Evolutionary conservation across 108 stramenopile species (phyloP).

Genomic region (Skeletonema tropicum): DNA sequence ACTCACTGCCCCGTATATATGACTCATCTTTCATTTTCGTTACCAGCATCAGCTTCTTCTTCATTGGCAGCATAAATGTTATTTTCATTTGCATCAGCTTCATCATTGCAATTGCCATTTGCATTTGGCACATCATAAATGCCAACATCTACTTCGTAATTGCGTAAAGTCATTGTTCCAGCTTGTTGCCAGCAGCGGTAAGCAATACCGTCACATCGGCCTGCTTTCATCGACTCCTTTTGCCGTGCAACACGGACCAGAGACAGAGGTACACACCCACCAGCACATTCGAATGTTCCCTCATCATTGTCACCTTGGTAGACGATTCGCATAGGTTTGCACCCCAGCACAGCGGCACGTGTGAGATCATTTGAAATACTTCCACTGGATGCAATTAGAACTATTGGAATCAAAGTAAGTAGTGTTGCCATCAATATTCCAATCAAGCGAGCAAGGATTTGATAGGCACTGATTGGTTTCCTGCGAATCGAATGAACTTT

Average conservation of each 20-base stretch:
- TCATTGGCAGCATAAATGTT: neutral
- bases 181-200: constrained; percentile 32
- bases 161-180: constrained; percentile 34
- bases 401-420: constrained; percentile 46
- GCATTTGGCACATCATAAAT: constrained; percentile 35
- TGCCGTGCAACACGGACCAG: constrained; percentile 21
- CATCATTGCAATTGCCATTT: constrained; percentile 33
- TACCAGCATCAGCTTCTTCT: neutral
- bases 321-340: constrained; percentile 43
- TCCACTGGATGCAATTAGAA: constrained; percentile 37
- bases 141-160: constrained; percentile 35
- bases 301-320: constrained; percentile 26
- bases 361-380: constrained; percentile 39
- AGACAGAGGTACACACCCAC: constrained; percentile 44
- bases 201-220: constrained; percentile 49
- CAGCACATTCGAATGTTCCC: constrained; percentile 41
- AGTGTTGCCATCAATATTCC: constrained; percentile 40
- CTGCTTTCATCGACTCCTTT: constrained; percentile 34
- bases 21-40: neutral
- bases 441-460: constrained; percentile 27
- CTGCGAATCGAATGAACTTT: neutral
- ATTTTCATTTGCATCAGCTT: neutral
- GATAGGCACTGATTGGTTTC: constrained; percentile 19
- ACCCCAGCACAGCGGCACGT: constrained; percentile 46
- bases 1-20: neutral